A percentile compares a stretch with the other conserved stretches of the same genome.
Conservation (phyloP, 176 grass and related monocot genomes). For the Leersia perrieri region DNA sequence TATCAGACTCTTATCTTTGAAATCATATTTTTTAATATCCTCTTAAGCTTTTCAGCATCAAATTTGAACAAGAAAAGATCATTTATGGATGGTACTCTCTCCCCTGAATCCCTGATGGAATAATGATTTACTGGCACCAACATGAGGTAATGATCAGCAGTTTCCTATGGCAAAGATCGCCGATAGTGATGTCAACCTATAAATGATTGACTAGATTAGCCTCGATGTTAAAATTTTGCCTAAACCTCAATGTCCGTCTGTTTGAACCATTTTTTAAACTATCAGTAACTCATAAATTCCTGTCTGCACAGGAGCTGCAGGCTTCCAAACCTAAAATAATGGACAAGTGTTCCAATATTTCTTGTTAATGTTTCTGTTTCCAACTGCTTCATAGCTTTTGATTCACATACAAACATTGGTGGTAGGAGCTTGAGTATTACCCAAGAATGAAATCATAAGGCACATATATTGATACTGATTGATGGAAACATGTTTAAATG, state of each 20-base stretch:
- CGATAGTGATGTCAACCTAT: neutral
- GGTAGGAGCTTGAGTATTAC: neutral
- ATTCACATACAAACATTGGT: neutral
- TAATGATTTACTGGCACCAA: neutral
- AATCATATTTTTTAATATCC: neutral
- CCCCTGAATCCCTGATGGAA: neutral
- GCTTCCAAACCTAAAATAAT: slow-evolving; percentile 18
- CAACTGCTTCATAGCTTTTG: neutral
- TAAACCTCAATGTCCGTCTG: neutral
- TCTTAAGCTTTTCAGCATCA: neutral
- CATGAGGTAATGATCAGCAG: neutral
- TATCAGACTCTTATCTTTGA: neutral
- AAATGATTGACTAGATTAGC: neutral
- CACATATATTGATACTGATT: neutral
- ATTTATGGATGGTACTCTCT: neutral
- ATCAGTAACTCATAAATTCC: neutral
- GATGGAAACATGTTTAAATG: neutral
- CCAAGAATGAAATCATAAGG: neutral
- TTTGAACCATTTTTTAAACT: neutral
- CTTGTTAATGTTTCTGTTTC: neutral
- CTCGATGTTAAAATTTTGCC: neutral
- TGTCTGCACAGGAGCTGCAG: neutral
- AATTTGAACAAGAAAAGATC: neutral
- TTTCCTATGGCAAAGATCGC: neutral
- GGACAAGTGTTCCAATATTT: neutral